Evolutionary conservation across 2,329 filamentous ascomycete species (phyloP), one percentile per base, ranked within the genome.

Genomic region (Cladosporium austrohemisphaericum): DNA sequence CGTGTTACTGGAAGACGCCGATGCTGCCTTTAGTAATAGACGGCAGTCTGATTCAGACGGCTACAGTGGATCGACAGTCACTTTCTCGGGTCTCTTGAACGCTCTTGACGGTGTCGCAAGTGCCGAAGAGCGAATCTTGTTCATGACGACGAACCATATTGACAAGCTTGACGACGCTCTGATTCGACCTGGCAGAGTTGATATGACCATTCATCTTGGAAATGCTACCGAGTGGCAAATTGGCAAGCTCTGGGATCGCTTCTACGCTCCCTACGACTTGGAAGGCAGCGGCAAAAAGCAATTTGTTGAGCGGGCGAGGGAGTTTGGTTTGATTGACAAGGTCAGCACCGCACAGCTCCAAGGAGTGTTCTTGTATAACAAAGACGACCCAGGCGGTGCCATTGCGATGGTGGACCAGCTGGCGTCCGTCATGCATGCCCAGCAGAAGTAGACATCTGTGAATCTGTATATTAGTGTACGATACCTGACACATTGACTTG

Each of bases 291-390:
- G 82, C 16, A 82, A 83, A 60, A 71, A 78, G 59, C 73, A 77
- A 14, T 97, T 98, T 71, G 69, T 97, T 55, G 64, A 75, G 18
- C 81, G 80, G 53, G 78, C 95, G 10, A 77, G 82, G 36, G 76
- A 83, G 41, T 72, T 93, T 13, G 85, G 85, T 0, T 68, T 96
- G 20, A 80, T 94, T 46, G 78, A 81, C 14, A 75, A 79, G 44
- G 75, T 89, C 13, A 97, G 91, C 65, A 91, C 92, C 4, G 93
- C 93, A 22, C 89, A 90, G 18, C 82, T 98, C 23, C 93, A 98
- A 69, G 93, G 93, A 0, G 70, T 98, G 36, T 98, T 98, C 68
- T 68, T 97, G 66, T 95, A 94, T 67, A 94, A 97, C 71, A 98
- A 98, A 72, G 86, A 85, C 55, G 80, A 95, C 60, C 86, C 91